Conservation (phyloP, 768 basidiomycete species). For the Suillus paluster region DNA sequence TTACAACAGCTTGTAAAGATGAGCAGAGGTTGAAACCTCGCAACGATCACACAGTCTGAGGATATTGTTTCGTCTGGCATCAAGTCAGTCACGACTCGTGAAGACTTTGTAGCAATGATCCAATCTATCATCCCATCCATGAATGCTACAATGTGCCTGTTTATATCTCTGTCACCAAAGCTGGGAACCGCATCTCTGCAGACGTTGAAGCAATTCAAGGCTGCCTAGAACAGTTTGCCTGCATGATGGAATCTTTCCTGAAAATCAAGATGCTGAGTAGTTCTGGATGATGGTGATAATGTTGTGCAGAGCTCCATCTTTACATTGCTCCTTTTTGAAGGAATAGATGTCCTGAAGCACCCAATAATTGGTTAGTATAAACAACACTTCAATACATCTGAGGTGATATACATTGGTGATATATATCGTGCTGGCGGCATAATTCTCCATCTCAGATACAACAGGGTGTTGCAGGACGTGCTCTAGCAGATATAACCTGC, state of each 20-base stretch:
- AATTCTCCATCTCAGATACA: constrained; percentile 30
- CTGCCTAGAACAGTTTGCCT: constrained; percentile 22
- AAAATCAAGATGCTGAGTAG: constrained; percentile 14
- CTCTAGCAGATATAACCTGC: constrained; percentile 29
- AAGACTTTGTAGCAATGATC: constrained; percentile 33
- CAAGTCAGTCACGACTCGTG: constrained; percentile 13
- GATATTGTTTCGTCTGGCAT: constrained; percentile 26
- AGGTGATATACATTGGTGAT: constrained; percentile 21
- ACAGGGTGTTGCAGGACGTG: constrained; percentile 23
- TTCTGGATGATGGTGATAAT: constrained; percentile 28
- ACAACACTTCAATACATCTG: neutral
- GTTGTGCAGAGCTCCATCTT: constrained; percentile 26
- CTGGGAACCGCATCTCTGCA: constrained; percentile 27
- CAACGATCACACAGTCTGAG: constrained; percentile 19
- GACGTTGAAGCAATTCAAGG: constrained; percentile 27
- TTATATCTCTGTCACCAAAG: constrained; percentile 15
- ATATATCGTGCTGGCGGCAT: constrained; percentile 18
- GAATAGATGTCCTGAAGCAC: constrained; percentile 27
- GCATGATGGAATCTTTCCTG: constrained; percentile 27
- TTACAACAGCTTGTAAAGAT: too few species aligned
- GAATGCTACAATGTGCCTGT: constrained; percentile 23
- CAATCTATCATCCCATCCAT: constrained; percentile 32
- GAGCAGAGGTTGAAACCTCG: too few species aligned
- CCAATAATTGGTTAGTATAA: neutral
- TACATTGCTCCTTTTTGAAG: constrained; percentile 27